Evolutionary conservation across 305 asterid species (phyloP), one percentile per base, ranked within the genome.

Genomic region (Stenogyne calaminthoides): DNA sequence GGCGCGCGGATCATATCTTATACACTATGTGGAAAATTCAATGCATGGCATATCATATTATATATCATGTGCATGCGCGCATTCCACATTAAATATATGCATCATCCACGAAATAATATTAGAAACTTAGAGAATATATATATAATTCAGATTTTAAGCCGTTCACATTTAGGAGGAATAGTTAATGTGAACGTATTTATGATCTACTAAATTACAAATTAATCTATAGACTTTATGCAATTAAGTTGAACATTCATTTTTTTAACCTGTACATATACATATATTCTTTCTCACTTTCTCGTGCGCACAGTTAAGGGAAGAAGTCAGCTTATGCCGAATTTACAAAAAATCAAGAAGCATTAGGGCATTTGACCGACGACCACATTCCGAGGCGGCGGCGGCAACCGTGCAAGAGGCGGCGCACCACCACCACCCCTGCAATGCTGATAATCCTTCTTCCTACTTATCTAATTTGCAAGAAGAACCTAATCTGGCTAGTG

Each of bases 251-350:
- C 20, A 49, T 15, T 6, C 22, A 15, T 49, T 49, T 49, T 49
- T 0, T 49, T 49, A 47, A 6, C 55, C 18, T 5, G n/a, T n/a
- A n/a, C n/a, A n/a, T n/a, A n/a, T n/a, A n/a, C n/a, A 47, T 49
- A n/a, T 5, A 47, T n/a, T 47, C 2, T n/a, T 6, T 0, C 20
- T 47, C 19, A 47, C 55, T 47, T 47, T 47, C 20, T 47, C 19
- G 55, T 47, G 55, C 56, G 56, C 22, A 49, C 69, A 75, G 80
- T 7, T 71, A 32, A 39, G 80, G 40, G 67, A 79, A 58, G 80
- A 79, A 27, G n/a, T 79, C 46, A 75, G 80, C 67, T 54, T 79
- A 36, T 75, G 80, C 72, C 57, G 80, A 34, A 72, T 79, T 27
- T 79, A 79, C 72, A 76, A 52, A 42, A 71, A 40, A 52, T 58